Evolutionary conservation across 352 stramenopile genomes (phyloP), one percentile per base, ranked within the genome.

Genomic region (Pythium utonaiense): DNA sequence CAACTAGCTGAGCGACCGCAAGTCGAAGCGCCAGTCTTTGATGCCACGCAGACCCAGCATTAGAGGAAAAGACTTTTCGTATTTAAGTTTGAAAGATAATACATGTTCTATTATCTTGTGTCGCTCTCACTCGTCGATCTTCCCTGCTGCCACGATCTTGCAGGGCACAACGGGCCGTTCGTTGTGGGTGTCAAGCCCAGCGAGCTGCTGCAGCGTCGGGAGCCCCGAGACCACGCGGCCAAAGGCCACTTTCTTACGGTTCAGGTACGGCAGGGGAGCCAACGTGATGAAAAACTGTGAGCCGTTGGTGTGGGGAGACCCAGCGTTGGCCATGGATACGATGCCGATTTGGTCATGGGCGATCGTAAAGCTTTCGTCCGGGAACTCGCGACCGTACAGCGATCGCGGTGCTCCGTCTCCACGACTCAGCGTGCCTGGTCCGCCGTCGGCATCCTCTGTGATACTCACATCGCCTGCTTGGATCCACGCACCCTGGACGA

Each of bases 281-380:
- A 95, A 57, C 6, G 97, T 99, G 67, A 99, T 98, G 79, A 99
- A 99, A 72, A 99, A 99, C 74, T 99, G 98, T 19, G 86, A 98
- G 13, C 96, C 97, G 59, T 99, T 99, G 6, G 97, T 98, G 65
- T 98, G 88, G 19, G 82, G 88, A 0, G 24, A n/a, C 78, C 96
- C 67, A 57, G 67, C 81, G 68, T 99, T 99, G 28, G 97, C 97
- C 97, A 99, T 99, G 31, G 95, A 97, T 30, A 94, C 61, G 50
- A 92, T 76, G 25, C 82, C 84, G 1, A 70, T 42, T 17, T 77
- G 63, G 48, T 89, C 77, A 61, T 91, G 78, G 27, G 80, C 77
- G 47, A 91, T 71, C 19, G 71, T 66, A 28, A 89, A 93, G 67
- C 78, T 88, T 49, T 93, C 84, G 54, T 93, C 84, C 0, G 78